A percentile compares a stretch with the other conserved stretches of the same genome.
Evolutionary conservation across 129 eudicot species (phyloP).

Genomic region (Ambrosia artemisiifolia): DNA sequence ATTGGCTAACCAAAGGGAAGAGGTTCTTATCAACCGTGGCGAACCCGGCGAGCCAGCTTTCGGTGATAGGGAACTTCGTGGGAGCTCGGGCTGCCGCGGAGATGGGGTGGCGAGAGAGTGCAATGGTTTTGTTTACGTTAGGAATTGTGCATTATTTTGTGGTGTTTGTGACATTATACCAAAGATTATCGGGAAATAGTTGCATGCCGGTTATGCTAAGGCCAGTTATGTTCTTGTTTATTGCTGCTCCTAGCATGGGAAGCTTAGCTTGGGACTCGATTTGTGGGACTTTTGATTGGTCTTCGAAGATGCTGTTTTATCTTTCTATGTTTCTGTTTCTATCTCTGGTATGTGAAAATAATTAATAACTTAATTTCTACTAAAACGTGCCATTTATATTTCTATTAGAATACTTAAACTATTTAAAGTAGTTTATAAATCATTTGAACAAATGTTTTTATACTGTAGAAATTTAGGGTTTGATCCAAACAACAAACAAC

Average conservation of each 20-base stretch:
- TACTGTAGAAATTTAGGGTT: no score
- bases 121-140: conserved; percentile 41
- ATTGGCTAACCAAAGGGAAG: conserved; percentile 61
- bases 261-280: conserved; percentile 72
- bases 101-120: conserved; percentile 63
- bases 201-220: conserved; percentile 43
- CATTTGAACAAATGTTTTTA: no score
- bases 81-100: conserved; percentile 47
- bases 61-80: conserved; percentile 55
- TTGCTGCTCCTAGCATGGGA: conserved; percentile 67
- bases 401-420: no score
- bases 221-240: conserved; percentile 61
- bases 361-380: no score
- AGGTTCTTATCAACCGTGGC: conserved; percentile 39
- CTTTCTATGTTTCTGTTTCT: conserved; percentile 53
- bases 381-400: no score
- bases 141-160: conserved; percentile 57
- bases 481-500: no score
- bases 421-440: no score
- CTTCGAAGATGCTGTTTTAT: conserved; percentile 62
- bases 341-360: conserved; percentile 37
- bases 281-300: conserved; percentile 43
- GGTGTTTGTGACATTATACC: conserved; percentile 59
- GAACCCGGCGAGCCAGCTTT: conserved; percentile 55
- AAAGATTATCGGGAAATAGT: conserved; percentile 41